Base-by-base conservation (phyloP, 352 stramenopile species). In the Phytophthora crassamura region DNA sequence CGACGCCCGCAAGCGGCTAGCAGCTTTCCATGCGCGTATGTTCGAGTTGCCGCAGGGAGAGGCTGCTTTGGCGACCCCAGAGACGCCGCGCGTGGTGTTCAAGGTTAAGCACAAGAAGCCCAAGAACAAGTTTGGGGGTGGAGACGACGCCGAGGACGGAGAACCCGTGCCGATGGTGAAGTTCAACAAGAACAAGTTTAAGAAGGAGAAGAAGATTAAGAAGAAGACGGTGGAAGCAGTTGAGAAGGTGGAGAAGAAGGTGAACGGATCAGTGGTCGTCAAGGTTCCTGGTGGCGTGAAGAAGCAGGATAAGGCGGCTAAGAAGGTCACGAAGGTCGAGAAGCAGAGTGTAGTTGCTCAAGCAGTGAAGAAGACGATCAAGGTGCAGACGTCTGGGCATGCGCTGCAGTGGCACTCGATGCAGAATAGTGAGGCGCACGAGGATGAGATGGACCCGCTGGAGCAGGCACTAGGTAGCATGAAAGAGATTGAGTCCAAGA, bases 21-120 rank as follows among this genome's bases (percentile, higher is more conserved):
- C 46, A 20, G 75, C 72, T 15, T 93, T 93, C 65, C 73, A 72
- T 7, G 69, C 59, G 36, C 69, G 69, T 6, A 88, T 93, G 78
- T 91, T 93, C 52, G 77, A 89, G 34, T 34, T 77, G 15, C 74
- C 64, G 9, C 58, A 42, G 55, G 69, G 45, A 53, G 55, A 40
- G 32, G 39, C 52, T 32, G 7, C 16, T 8, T 28, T 16, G 1
- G 8, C 18, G 20, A 20, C 30, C 5, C 11, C 42, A 2, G 70
- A 68, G 1, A 63, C 79, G 30, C 69, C 75, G 6, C 55, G 71
- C 11, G 75, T 86, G 32, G 68, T 80, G 66, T 85, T 80, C 61
- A 90, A 80, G 57, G 5, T 41, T 0, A 66, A 74, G 12, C 28
- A 50, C 48, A 74, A 67, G 39, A 64, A 67, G 28, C 40, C 34